A percentile compares a stretch with the other conserved stretches of the same genome.
These are phyloP conservation scores for Quercus cerris DNA, from an alignment of 306 rosid species.

Conservation along the genomic window DNA sequence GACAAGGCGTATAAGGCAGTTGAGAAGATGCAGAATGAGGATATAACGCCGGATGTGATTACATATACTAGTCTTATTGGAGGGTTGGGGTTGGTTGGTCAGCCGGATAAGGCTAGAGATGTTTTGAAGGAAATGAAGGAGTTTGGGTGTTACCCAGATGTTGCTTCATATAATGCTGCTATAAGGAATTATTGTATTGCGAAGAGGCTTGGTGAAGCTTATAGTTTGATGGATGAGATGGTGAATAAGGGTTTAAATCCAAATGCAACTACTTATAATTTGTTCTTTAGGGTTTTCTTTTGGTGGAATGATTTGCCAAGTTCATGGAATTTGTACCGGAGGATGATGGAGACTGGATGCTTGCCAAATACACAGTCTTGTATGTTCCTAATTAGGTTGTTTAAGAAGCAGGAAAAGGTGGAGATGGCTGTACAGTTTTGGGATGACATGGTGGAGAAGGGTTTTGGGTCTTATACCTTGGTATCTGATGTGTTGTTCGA, in stretches of 20 bases:
- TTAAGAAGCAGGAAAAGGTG: conserved; percentile 67
- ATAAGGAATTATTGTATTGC: conserved; percentile 86
- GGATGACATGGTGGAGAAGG: conserved; percentile 88
- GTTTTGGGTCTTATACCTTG: conserved; percentile 72
- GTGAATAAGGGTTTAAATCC: conserved; percentile 59
- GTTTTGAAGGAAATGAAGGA: conserved; percentile 90
- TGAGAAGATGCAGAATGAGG: conserved; percentile 57
- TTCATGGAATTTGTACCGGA: conserved; percentile 66
- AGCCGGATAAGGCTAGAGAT: conserved; percentile 76
- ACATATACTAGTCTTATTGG: conserved; percentile 77
- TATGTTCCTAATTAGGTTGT: conserved; percentile 76
- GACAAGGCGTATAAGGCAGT: conserved; percentile 70
- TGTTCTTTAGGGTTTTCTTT: conserved; percentile 71
- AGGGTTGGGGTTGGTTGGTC: conserved; percentile 85
- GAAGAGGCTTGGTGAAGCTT: conserved; percentile 80
- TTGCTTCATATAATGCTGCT: conserved; percentile 77
- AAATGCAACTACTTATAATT: conserved; percentile 78
- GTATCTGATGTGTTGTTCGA: conserved; percentile 88
- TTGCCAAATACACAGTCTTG: conserved; percentile 89
- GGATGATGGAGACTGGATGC: conserved; percentile 67
- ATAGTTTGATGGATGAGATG: conserved; percentile 73
- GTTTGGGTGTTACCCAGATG: conserved; percentile 80
- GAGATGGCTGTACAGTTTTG: conserved; percentile 82
- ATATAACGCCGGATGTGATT: conserved; percentile 65
- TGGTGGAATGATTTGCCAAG: conserved; percentile 76